Base-by-base conservation (phyloP, 495 filamentous ascomycete species). In the Geopyxis carbonaria region DNA sequence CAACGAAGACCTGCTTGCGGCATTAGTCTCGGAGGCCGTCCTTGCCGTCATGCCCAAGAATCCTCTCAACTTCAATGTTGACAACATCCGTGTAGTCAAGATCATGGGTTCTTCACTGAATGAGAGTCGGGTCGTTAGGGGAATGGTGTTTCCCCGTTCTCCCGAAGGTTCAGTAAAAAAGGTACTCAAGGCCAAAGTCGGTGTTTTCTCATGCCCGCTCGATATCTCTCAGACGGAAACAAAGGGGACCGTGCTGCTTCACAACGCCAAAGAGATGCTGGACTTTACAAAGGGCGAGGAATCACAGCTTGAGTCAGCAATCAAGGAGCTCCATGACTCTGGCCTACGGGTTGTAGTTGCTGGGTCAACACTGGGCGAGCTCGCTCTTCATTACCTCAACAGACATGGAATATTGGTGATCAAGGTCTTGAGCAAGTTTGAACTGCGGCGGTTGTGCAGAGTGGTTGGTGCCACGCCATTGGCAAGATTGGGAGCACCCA, bases 251-350 rank as follows among this genome's bases (percentile, higher is more conserved):
- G 91, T 99, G n/a, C 65, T 99, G 25, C 57, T 99, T 45, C 82
- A 95, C 61, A 95, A 93, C 54, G 86, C 87, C 21, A 80, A 93
- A 64, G 91, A 99, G 62, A 94, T 99, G 83, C 65, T 94, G 42
- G 77, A 95, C 58, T 99, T 93, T 65, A 92, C 83, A 38, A 92
- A 89, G 64, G 91, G 89, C 20, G 91, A 99, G 61, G 91, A 99
- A 60, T 66, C 64, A 35, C 89, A 92, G 51, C 72, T 99, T 19
- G 91, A 95, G 63, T 64, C 72, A 22, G 69, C 75, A 38, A 79
- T 99, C 63, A 95, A 95, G 68, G 89, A 93, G 58, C 67, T 99
- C 2, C 75, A 92, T 58, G 89, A 95, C 57, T 87, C 80, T 14
- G 91, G 91, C 22, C 56, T 99, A 25, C 72, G 91, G 42, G 91